Conservation (phyloP, 177 flowering plant genomes). For the Vitis hybrid region DNA sequence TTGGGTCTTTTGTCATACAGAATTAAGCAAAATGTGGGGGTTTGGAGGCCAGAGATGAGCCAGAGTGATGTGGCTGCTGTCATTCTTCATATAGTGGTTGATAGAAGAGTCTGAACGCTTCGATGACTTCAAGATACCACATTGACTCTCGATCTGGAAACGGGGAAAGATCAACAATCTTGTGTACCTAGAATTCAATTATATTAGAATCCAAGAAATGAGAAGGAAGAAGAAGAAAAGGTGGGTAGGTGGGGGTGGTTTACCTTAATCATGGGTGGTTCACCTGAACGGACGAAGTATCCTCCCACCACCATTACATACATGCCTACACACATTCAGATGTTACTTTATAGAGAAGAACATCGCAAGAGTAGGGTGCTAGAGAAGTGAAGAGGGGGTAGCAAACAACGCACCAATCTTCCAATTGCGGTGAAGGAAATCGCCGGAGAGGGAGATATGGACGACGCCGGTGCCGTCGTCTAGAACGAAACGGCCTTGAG, state of each 20-base stretch:
- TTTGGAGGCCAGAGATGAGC: too few species aligned
- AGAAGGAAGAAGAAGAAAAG: background rate
- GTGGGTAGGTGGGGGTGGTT: background rate
- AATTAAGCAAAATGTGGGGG: too few species aligned
- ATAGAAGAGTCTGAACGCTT: conserved; percentile 78
- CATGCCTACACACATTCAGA: conserved; percentile 51
- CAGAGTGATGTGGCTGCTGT: too few species aligned
- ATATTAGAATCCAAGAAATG: background rate
- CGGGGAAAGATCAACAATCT: conserved; percentile 86
- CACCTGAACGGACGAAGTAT: conserved; percentile 36
- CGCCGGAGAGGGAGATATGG: conserved; percentile 50
- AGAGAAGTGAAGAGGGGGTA: background rate
- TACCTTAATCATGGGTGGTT: conserved; percentile 66
- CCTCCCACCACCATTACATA: conserved; percentile 92
- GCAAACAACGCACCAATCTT: conserved; percentile 35
- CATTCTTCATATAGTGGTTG: conserved; percentile 32
- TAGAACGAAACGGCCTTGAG: conserved; percentile 35
- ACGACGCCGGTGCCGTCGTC: conserved; percentile 79
- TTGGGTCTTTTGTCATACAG: too few species aligned
- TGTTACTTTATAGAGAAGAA: background rate
- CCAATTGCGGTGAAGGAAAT: conserved; percentile 55
- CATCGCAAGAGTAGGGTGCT: background rate
- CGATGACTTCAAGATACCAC: conserved; percentile 96
- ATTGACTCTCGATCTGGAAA: conserved; percentile 87
- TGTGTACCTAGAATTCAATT: conserved; percentile 69